Base-by-base conservation (phyloP, 805 yeast genomes). In the Saccharomycopsis microspora region DNA sequence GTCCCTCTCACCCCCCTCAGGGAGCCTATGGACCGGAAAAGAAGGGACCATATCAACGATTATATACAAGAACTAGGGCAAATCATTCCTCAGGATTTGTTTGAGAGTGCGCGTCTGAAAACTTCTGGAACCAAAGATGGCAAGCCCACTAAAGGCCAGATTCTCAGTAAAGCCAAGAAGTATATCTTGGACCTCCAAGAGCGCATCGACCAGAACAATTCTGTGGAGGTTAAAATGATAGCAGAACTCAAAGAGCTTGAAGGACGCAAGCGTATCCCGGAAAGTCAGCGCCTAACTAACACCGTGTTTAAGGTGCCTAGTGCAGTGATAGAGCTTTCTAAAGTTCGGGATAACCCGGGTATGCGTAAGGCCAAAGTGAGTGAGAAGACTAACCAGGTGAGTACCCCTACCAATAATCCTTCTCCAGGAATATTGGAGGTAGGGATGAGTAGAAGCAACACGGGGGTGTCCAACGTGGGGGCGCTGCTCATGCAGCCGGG, bases 81-180 rank as follows among this genome's bases (percentile, higher is more conserved):
- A 0, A 53, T 71, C 38, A 68, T 77, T 7, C 75, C 75, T 5
- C 61, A 57, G n/a, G 65, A 66, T 2, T 66, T 71, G 53, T 77
- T 77, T 52, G 59, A 64, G 1, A 74, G 72, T 28, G 44, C 30
- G 30, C 40, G 43, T n/a, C 50, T 48, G 19, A 51, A 51, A 34
- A 46, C 50, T 5, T 43, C 50, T 7, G 90, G 90, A 0, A 83
- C 90, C 0, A 82, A 80, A 54, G 90, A 83, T 57, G 93, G 90
- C 2, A 83, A 82, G 55, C 94, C 94, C 0, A 84, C 83, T 58
- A 85, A 85, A 63, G 94, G 94, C 1, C 90, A 83, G 59, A 82
- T 85, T 2, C 65, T 85, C 50, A 74, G 85, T 5, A 83, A 81
- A 57, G 75, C 86, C 0, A 88, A 84, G 3, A 88, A 82, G 52